Conservation (phyloP, 2,329 filamentous ascomycete species). For the Diaporthe velutina region DNA sequence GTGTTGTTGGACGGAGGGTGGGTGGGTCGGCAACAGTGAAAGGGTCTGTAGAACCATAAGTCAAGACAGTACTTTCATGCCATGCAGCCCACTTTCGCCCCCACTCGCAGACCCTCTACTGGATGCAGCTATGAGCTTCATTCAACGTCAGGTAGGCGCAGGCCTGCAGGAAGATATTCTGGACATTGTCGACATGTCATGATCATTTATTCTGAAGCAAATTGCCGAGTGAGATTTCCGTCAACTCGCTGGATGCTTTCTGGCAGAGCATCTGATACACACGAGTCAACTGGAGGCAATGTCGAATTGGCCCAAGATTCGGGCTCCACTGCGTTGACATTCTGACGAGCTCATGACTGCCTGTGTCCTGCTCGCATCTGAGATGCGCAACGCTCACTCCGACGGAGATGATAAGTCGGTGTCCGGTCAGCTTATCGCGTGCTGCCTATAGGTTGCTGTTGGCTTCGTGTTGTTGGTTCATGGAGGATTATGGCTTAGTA, state of each 20-base stretch:
- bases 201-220: neutral
- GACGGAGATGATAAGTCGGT: neutral
- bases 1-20: neutral
- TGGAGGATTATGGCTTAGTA: neutral
- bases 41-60: neutral
- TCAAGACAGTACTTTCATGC: neutral
- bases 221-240: neutral
- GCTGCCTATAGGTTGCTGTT: neutral
- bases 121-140: neutral
- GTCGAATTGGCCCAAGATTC: neutral
- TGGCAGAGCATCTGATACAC: neutral
- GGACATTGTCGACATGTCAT: neutral
- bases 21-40: neutral
- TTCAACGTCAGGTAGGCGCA: neutral
- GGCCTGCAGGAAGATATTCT: neutral
- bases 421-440: neutral
- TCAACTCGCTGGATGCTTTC: neutral
- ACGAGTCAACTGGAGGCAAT: neutral
- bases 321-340: neutral
- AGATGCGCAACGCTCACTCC: neutral
- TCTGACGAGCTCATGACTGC: neutral
- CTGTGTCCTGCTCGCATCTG: neutral
- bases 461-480: neutral
- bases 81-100: neutral
- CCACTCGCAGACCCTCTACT: neutral